A percentile compares a stretch with the other conserved stretches of the same genome.
phyloP scores from a whole-genome alignment of 345 rosid species.

The Geranium rotundifolium region DNA sequence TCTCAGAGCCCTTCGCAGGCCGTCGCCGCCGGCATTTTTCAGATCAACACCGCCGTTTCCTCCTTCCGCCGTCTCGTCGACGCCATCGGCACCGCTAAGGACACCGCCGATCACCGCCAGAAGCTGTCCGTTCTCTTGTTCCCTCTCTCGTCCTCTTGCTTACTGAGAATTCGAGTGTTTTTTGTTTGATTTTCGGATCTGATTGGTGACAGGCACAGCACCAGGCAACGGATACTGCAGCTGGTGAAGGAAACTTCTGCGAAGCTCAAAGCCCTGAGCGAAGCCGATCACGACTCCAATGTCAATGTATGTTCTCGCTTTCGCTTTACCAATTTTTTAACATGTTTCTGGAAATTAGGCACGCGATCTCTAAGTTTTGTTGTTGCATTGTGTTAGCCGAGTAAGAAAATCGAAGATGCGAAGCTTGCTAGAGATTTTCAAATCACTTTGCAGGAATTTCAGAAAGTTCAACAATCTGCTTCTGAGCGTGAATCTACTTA shows the following conservation, averaged over 20 bases:
- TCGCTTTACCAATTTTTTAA: not conserved
- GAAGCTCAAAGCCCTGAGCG: conserved; percentile 47
- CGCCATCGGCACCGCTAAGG: conserved; percentile 47
- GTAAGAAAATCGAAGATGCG: conserved; percentile 58
- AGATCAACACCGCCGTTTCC: conserved; percentile 52
- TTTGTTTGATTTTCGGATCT: not conserved
- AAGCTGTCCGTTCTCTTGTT: conserved; percentile 22
- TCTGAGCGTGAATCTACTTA: conserved; percentile 53
- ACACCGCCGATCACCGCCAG: conserved; percentile 55
- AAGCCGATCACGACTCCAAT: conserved; percentile 28
- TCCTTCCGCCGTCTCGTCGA: conserved; percentile 52
- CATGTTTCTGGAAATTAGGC: not conserved
- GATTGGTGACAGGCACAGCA: conserved; percentile 28
- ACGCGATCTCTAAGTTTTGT: not conserved
- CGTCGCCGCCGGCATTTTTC: conserved; percentile 57
- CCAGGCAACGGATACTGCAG: conserved; percentile 52
- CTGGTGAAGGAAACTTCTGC: conserved; percentile 57
- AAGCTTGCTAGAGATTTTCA: conserved; percentile 66
- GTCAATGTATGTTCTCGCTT: conserved; percentile 22
- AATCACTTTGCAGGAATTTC: conserved; percentile 42
- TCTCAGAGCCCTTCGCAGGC: conserved; percentile 36
- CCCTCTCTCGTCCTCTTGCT: not conserved
- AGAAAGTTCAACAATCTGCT: conserved; percentile 60
- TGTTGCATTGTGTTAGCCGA: conserved; percentile 18
- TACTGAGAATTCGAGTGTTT: too few relatives aligned